Evolutionary conservation across 164 flowering plant genomes (phyloP), one percentile per base, ranked within the genome.

Genomic region (Litsea cubeba): DNA sequence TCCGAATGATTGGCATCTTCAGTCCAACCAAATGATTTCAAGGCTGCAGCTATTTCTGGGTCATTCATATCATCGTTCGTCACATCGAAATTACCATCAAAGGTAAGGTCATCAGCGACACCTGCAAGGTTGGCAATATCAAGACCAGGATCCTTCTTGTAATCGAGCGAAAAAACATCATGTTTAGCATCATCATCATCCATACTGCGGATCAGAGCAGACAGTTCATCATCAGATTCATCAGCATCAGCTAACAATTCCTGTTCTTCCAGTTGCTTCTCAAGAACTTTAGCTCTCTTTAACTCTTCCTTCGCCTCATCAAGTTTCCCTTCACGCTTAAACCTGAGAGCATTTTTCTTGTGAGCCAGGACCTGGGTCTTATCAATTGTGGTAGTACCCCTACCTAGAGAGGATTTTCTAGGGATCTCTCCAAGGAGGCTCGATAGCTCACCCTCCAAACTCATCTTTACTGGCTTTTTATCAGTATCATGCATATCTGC

Each of bases 271-370:
- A 93, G 84, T 80, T 95, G 85, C 81, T 81, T 89, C 77, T 95
- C 98, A 62, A 95, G 77, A 80, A 90, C 50, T 83, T 95, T 95
- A 67, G 99, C 97, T 82, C 68, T 87, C 85, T 90, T 95, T 20
- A 95, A 68, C 74, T 95, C 99, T 79, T 95, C 99, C 85, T 95
- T 93, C 63, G 99, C 98, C 83, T 93, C 99, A n/a, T 83, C 83
- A 72, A 91, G 87, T 68, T 88, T 95, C 63, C 99, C 99, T 82
- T 89, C 95, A 54, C 97, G 94, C 83, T 95, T 95, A 74, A 93
- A 75, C 72, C 76, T 72, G 54, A 95, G 88, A 64, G 98, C 98
- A 76, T 82, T 90, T 78, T 81, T 95, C 84, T 90, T 95, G 69
- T 76, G 83, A 73, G 87, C 92, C 83, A 85, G 65, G 28, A 95